These are phyloP conservation scores for Curvularia hawaiiensis DNA, from an alignment of 2,329 filamentous ascomycete genomes.

Conservation along the genomic window DNA sequence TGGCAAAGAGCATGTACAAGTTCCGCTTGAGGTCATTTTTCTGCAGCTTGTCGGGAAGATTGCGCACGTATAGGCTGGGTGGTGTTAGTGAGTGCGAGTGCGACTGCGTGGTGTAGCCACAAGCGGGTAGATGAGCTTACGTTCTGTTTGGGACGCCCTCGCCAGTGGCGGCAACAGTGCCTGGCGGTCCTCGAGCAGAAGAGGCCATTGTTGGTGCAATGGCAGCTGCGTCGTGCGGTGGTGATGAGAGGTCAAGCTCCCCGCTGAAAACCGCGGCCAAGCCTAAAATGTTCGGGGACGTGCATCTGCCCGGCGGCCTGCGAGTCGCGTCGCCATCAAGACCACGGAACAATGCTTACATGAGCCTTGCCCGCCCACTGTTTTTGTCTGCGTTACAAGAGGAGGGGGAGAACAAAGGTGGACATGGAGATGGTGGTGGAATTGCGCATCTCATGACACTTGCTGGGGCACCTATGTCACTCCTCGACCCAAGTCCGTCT, in stretches of 20 bases:
- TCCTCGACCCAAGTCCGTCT: neutral
- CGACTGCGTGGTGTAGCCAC: slow-evolving; percentile 9
- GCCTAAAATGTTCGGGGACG: slow-evolving; percentile 26
- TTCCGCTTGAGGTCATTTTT: slow-evolving; percentile 86
- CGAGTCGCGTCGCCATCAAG: neutral
- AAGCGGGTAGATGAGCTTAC: slow-evolving; percentile 26
- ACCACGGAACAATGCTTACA: neutral
- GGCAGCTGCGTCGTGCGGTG: slow-evolving; percentile 11
- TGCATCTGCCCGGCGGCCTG: slow-evolving; percentile 8
- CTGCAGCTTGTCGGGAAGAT: slow-evolving; percentile 87
- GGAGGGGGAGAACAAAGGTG: slow-evolving; percentile 1
- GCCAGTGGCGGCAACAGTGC: slow-evolving; percentile 25
- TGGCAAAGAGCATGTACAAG: slow-evolving; percentile 92
- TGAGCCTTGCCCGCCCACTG: neutral
- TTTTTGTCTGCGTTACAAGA: slow-evolving; percentile 3
- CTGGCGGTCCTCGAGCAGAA: slow-evolving; percentile 31
- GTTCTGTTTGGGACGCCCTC: slow-evolving; percentile 40
- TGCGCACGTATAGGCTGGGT: slow-evolving; percentile 81
- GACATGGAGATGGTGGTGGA: slow-evolving; percentile 8
- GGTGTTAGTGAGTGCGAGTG: slow-evolving; percentile 13
- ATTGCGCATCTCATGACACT: slow-evolving; percentile 1
- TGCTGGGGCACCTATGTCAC: neutral
- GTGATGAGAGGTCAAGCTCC: slow-evolving; percentile 26
- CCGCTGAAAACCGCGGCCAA: slow-evolving; percentile 34
- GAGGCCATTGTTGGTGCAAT: slow-evolving; percentile 31